A percentile compares a stretch with the other conserved stretches of the same genome.
phyloP scores from a whole-genome alignment of 2,329 filamentous ascomycete genomes.

The Colletotrichum tamarilloi region DNA sequence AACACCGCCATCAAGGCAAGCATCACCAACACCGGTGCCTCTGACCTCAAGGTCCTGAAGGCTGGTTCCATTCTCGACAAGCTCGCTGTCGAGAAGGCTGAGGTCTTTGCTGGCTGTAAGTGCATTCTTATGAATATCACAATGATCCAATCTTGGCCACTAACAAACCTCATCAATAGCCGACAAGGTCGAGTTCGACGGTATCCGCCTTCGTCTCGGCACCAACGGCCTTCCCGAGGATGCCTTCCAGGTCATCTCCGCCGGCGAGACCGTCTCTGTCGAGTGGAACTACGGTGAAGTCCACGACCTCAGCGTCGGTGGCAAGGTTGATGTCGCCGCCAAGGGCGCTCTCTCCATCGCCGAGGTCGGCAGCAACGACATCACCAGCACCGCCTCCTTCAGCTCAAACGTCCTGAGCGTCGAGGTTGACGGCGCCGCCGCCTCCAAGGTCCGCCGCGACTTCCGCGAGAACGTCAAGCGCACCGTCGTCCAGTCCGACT shows the following conservation, averaged over 20 bases:
- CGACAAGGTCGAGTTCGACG: conserved; percentile 60
- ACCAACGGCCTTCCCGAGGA: conserved; percentile 56
- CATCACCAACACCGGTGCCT: conserved; percentile 63
- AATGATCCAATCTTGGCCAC: not conserved
- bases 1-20: conserved; percentile 65
- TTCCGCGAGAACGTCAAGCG: conserved; percentile 59
- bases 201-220: conserved; percentile 62
- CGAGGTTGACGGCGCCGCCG: conserved; percentile 65
- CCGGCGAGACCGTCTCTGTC: conserved; percentile 61
- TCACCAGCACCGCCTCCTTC: conserved; percentile 67
- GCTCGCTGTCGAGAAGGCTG: conserved; percentile 64
- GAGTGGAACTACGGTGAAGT: conserved; percentile 66
- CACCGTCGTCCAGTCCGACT: conserved; percentile 62
- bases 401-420: conserved; percentile 69
- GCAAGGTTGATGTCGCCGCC: conserved; percentile 66
- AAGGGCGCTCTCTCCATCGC: conserved; percentile 68
- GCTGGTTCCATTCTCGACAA: conserved; percentile 64
- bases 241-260: conserved; percentile 61
- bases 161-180: conserved; percentile 42
- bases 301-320: conserved; percentile 63
- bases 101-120: conserved; percentile 60
- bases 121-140: conserved; percentile 9
- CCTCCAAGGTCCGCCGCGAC: conserved; percentile 59
- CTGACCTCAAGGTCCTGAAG: conserved; percentile 62
- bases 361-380: conserved; percentile 59